These are phyloP conservation scores for Nectriaceae sp. DNA, from an alignment of 2,329 filamentous ascomycete species.

Conservation along the genomic window DNA sequence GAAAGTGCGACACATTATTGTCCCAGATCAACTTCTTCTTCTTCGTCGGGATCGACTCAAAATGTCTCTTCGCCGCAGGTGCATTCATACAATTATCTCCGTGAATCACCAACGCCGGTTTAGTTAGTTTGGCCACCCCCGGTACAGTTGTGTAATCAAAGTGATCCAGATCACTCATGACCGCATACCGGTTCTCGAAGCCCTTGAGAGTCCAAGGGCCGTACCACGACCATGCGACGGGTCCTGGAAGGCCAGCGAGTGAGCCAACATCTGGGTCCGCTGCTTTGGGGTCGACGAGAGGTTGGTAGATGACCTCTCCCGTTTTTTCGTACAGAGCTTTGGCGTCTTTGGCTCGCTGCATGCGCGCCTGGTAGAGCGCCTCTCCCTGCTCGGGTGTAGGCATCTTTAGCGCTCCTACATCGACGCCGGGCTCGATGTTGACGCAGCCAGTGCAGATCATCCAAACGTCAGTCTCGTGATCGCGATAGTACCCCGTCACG, in stretches of 20 bases:
- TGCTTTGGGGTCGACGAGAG: slow-evolving; percentile 24
- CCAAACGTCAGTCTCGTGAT: slow-evolving; percentile 32
- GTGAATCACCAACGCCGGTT: slow-evolving; percentile 31
- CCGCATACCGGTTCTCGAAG: slow-evolving; percentile 33
- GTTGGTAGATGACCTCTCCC: slow-evolving; percentile 31
- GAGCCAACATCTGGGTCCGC: slow-evolving; percentile 25
- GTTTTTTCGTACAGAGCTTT: slow-evolving; percentile 28
- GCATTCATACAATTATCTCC: slow-evolving; percentile 34
- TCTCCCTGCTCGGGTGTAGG: slow-evolving; percentile 31
- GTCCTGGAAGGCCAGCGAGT: slow-evolving; percentile 29
- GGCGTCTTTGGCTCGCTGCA: slow-evolving; percentile 26
- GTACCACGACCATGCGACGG: slow-evolving; percentile 33
- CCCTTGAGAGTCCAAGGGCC: slow-evolving; percentile 31
- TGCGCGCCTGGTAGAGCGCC: slow-evolving; percentile 25
- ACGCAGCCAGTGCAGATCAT: slow-evolving; percentile 34
- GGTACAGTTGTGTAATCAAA: slow-evolving; percentile 30
- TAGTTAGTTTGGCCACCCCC: slow-evolving; percentile 30
- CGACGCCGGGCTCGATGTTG: slow-evolving; percentile 22
- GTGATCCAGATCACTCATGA: slow-evolving; percentile 34
- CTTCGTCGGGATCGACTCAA: slow-evolving; percentile 25
- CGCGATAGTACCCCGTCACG: slow-evolving; percentile 28
- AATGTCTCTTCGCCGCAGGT: slow-evolving; percentile 28
- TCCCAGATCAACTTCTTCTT: slow-evolving; percentile 33
- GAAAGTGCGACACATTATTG: slow-evolving; percentile 30
- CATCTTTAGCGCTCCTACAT: slow-evolving; percentile 28